Evolutionary conservation across 164 flowering plant species (phyloP).

Genomic region (Stephania japonica): DNA sequence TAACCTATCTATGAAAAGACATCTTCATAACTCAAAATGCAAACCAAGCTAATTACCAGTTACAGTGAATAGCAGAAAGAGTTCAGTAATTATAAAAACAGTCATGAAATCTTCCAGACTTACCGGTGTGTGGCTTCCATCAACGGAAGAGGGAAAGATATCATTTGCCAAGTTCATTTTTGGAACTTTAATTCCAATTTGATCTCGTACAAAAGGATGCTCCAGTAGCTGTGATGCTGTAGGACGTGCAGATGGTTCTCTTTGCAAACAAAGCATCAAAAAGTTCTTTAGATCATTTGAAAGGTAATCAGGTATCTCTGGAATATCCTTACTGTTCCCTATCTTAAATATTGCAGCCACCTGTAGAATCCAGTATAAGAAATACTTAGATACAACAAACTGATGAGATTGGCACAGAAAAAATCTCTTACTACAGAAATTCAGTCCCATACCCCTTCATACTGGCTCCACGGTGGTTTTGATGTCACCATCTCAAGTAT

Average conservation of each 20-base stretch:
- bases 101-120: neutral
- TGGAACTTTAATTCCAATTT: conserved; percentile 39
- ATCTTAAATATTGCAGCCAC: conserved; percentile 97
- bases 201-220: conserved; percentile 70
- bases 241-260: conserved; percentile 77
- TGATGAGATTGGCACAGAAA: neutral
- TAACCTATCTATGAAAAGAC: too few species aligned
- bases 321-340: conserved; percentile 89
- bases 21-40: too few species aligned
- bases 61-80: too few species aligned
- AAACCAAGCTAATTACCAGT: too few species aligned
- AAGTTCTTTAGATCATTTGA: conserved; percentile 76
- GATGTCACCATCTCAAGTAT: conserved; percentile 94
- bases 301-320: conserved; percentile 72
- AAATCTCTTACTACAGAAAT: neutral
- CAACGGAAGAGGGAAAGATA: conserved; percentile 43
- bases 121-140: conserved; percentile 69
- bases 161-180: conserved; percentile 41
- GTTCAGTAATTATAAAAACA: neutral
- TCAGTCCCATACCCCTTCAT: conserved; percentile 70
- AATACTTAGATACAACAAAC: neutral
- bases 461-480: conserved; percentile 97
- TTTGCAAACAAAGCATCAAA: conserved; percentile 64
- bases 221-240: conserved; percentile 57
- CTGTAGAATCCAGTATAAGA: conserved; percentile 34